Evolutionary conservation across 1,284 basidiomycete genomes (phyloP), one percentile per base, ranked within the genome.

Genomic region (Apiotrichum sp.): DNA sequence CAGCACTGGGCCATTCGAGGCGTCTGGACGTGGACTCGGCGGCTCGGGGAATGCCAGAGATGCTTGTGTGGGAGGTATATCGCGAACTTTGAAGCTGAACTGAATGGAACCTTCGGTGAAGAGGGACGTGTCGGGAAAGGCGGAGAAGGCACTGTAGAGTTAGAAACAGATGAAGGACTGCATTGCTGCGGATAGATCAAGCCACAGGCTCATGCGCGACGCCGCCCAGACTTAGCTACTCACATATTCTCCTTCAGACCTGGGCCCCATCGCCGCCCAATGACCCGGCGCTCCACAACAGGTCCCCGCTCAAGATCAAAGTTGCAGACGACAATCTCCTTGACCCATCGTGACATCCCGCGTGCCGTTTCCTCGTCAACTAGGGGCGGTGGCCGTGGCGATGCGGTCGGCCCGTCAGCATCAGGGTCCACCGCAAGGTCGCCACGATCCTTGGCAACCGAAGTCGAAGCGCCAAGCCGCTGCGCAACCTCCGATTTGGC

Each of bases 241-340:
- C 41, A 93, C 90, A 96, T 86, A 67, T 93, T 96, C 88, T 88
- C 59, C 79, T 81, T 74, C 87, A 90, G 41, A 78, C 79, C 62
- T 80, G 81, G 50, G 79, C 82, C 57, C 95, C 78, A 62, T 75
- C 78, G 32, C 83, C 77, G 6, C 80, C 82, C 47, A 84, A 90
- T 68, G 82, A 88, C 61, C 86, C 78, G 52, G 1, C 84, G 83
- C 62, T 85, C 83, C 22, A 96, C 80, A 9, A 88, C 85, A 4
- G 93, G 93, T 0, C 92, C 93, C 45, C 87, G 78, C 63, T 93
- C 89, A 47, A 92, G 72, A 73, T 93, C 90, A 67, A 95, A 93
- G 65, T 93, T 85, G 80, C 90, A 89, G 53, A 92, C 80, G 32
- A 84, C 86, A 52, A 93, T 80, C 22, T 86, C 83, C 62, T 88